Evolutionary conservation across 108 stramenopile genomes (phyloP).

Genomic region (Fragilaria radians): DNA sequence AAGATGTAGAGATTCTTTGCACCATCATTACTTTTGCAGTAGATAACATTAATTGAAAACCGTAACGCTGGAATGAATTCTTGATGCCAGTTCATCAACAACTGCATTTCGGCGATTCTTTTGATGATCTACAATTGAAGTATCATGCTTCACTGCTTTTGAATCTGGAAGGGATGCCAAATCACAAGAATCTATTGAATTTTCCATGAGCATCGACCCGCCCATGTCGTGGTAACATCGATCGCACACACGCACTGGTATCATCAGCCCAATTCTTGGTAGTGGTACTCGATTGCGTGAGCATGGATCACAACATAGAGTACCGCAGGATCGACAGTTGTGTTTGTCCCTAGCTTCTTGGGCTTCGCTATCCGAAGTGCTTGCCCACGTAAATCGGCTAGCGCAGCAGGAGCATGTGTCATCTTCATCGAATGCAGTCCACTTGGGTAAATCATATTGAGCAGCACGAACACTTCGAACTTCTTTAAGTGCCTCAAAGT

Average conservation of each 20-base stretch:
- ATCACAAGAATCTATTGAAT: neutral
- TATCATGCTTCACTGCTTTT: neutral
- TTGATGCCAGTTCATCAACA: constrained; percentile 65
- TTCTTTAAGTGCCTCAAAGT: constrained; percentile 88
- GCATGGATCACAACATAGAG: constrained; percentile 93
- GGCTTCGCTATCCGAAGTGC: constrained; percentile 79
- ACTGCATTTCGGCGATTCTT: constrained; percentile 50
- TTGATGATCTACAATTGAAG: constrained; percentile 19
- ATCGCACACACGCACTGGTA: constrained; percentile 89
- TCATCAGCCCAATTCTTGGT: constrained; percentile 79
- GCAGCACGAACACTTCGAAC: constrained; percentile 70
- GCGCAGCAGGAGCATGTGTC: constrained; percentile 84
- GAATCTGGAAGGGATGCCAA: neutral
- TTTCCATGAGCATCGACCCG: constrained; percentile 6
- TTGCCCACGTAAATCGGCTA: constrained; percentile 92
- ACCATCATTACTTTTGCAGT: no score
- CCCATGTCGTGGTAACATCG: constrained; percentile 88
- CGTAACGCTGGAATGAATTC: no score
- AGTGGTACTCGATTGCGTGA: constrained; percentile 77
- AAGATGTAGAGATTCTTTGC: no score
- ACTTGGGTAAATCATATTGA: constrained; percentile 60
- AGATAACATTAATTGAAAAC: no score
- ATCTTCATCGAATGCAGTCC: constrained; percentile 89
- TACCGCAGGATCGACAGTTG: constrained; percentile 92
- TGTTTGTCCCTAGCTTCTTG: constrained; percentile 93